phyloP scores from a whole-genome alignment of 1,284 basidiomycete genomes.

The Ganoderma meredithae region DNA sequence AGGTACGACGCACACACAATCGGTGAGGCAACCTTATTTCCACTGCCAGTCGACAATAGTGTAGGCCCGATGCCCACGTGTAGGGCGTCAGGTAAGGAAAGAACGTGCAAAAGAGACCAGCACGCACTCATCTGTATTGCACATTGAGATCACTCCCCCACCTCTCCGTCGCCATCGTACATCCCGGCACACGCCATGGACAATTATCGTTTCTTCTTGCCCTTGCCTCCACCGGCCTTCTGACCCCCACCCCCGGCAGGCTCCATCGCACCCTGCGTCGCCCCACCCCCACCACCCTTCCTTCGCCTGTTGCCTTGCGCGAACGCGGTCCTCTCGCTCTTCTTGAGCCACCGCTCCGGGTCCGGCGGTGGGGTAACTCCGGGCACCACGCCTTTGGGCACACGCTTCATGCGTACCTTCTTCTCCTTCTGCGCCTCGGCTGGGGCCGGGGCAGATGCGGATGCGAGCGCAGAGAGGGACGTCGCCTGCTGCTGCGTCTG shows the following conservation, averaged over 20 bases:
- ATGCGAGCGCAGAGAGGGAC: constrained; percentile 44
- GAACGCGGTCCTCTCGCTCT: constrained; percentile 72
- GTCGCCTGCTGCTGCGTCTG: constrained; percentile 37
- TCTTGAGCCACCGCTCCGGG: constrained; percentile 86
- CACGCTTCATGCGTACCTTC: constrained; percentile 68
- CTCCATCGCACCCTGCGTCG: constrained; percentile 66
- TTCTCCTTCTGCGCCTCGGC: constrained; percentile 45
- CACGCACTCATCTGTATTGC: neutral
- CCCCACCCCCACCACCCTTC: constrained; percentile 61
- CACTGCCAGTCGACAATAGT: constrained; percentile 5
- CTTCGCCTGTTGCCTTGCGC: constrained; percentile 55
- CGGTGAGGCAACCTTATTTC: constrained; percentile 25
- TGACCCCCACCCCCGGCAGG: constrained; percentile 45
- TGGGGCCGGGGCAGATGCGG: constrained; percentile 40
- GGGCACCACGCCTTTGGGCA: constrained; percentile 74
- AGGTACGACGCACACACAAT: constrained; percentile 22
- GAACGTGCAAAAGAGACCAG: neutral
- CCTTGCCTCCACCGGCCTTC: constrained; percentile 51
- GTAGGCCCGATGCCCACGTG: neutral
- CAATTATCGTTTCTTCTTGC: constrained; percentile 57
- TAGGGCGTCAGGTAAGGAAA: neutral
- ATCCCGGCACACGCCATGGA: neutral
- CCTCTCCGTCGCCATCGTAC: constrained; percentile 20
- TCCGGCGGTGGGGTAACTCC: constrained; percentile 81
- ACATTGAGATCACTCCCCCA: constrained; percentile 9